phyloP scores from a whole-genome alignment of 2,329 filamentous ascomycete genomes.

The Leptodontidium sp. region DNA sequence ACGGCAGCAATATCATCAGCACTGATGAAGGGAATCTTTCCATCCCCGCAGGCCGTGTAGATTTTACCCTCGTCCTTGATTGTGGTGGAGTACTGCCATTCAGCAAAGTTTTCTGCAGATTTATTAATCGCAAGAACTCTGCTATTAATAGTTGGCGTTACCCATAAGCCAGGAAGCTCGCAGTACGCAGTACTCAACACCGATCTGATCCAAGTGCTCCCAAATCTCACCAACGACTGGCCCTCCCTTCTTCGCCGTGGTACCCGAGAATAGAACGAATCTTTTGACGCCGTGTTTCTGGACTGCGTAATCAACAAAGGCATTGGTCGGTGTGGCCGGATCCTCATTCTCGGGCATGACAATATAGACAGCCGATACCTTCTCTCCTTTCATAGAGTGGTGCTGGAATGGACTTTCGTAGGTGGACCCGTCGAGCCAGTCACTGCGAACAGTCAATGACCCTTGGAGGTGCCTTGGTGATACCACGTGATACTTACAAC shows the following conservation, averaged over 20 bases:
- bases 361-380: constrained; percentile 52
- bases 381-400: constrained; percentile 26
- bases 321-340: constrained; percentile 46
- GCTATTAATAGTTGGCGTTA: constrained; percentile 33
- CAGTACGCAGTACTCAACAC: constrained; percentile 53
- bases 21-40: constrained; percentile 56
- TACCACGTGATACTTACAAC: constrained; percentile 35
- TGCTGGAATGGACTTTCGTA: constrained; percentile 49
- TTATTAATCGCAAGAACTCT: constrained; percentile 16
- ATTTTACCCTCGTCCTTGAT: constrained; percentile 53
- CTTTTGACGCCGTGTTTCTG: constrained; percentile 47
- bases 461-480: not conserved
- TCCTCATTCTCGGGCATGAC: constrained; percentile 48
- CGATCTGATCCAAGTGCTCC: constrained; percentile 50
- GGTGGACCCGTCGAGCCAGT: constrained; percentile 54
- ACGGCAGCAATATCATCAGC: constrained; percentile 56
- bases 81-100: constrained; percentile 21
- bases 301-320: constrained; percentile 53
- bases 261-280: constrained; percentile 55
- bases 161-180: constrained; percentile 58
- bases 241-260: constrained; percentile 30
- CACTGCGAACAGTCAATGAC: constrained; percentile 29
- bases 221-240: constrained; percentile 49
- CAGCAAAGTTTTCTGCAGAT: constrained; percentile 35
- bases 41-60: constrained; percentile 53